A percentile compares a stretch with the other conserved stretches of the same genome.
These are phyloP conservation scores for Scheffersomyces segobiensis DNA, from an alignment of 1,139 yeast genomes.

Conservation along the genomic window DNA sequence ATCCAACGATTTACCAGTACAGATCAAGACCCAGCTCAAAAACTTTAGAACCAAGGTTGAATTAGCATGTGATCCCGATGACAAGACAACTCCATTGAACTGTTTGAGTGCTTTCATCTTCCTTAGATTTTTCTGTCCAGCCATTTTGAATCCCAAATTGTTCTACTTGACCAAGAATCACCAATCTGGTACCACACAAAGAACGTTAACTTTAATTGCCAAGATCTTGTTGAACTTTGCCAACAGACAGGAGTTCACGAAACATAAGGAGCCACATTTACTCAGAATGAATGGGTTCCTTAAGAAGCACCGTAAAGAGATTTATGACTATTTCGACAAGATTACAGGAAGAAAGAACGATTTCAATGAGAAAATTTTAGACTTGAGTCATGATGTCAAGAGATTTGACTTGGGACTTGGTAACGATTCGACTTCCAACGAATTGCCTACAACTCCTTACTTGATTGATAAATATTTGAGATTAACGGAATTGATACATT, in stretches of 20 bases:
- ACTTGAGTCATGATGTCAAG: slow-evolving; percentile 57
- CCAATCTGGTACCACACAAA: slow-evolving; percentile 68
- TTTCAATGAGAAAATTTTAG: slow-evolving; percentile 58
- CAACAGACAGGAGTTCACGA: slow-evolving; percentile 69
- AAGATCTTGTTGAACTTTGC: slow-evolving; percentile 80
- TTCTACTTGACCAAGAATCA: slow-evolving; percentile 72
- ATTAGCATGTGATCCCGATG: slow-evolving; percentile 58
- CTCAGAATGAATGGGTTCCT: slow-evolving; percentile 69
- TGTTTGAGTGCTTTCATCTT: slow-evolving; percentile 84
- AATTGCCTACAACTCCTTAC: slow-evolving; percentile 67
- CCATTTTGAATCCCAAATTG: slow-evolving; percentile 82
- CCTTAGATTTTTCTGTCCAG: slow-evolving; percentile 87
- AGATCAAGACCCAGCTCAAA: slow-evolving; percentile 61
- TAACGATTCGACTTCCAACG: slow-evolving; percentile 48
- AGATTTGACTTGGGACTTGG: slow-evolving; percentile 51
- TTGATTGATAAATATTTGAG: slow-evolving; percentile 66
- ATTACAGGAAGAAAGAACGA: slow-evolving; percentile 72
- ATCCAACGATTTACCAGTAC: slow-evolving; percentile 74
- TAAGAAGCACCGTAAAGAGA: slow-evolving; percentile 54
- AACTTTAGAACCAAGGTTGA: slow-evolving; percentile 63
- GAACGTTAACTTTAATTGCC: slow-evolving; percentile 81
- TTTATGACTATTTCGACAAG: slow-evolving; percentile 67
- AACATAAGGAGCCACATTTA: slow-evolving; percentile 80
- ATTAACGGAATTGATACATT: slow-evolving; percentile 56
- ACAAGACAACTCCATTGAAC: slow-evolving; percentile 56